Evolutionary conservation across 1,139 yeast species (phyloP).

Genomic region (Taphrina deformans): DNA sequence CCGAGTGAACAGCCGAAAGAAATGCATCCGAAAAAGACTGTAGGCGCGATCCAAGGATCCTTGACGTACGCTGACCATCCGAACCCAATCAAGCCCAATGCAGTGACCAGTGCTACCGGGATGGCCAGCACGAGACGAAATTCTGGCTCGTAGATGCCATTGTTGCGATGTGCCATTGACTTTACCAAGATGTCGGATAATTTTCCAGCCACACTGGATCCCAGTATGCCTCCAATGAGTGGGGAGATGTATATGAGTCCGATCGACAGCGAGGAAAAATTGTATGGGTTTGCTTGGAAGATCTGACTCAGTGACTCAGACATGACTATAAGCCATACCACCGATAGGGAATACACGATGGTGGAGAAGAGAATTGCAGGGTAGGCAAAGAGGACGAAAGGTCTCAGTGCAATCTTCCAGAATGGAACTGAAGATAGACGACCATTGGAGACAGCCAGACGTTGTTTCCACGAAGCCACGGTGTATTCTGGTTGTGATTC

Average conservation of each 20-base stretch:
- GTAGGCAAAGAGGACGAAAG: constrained; percentile 55
- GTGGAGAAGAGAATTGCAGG: constrained; percentile 60
- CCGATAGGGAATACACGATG: constrained; percentile 57
- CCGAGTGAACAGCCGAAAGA: constrained; percentile 64
- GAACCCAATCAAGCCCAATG: constrained; percentile 61
- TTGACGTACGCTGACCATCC: constrained; percentile 58
- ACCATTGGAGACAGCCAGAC: constrained; percentile 48
- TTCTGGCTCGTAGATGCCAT: constrained; percentile 65
- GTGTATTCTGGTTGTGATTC: not conserved
- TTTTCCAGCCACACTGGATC: constrained; percentile 58
- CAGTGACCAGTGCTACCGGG: constrained; percentile 53
- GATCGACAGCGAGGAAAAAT: constrained; percentile 52
- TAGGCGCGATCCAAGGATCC: constrained; percentile 62
- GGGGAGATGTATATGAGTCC: constrained; percentile 63
- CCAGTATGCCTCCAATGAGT: constrained; percentile 60
- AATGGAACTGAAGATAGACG: constrained; percentile 55
- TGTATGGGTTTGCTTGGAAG: constrained; percentile 53
- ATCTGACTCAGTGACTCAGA: constrained; percentile 59
- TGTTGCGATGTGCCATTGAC: constrained; percentile 47
- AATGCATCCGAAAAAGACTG: constrained; percentile 57
- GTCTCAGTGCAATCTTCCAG: constrained; percentile 62
- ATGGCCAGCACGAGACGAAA: constrained; percentile 58
- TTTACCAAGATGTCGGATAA: constrained; percentile 53
- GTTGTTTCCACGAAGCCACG: not conserved
- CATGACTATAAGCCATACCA: constrained; percentile 64